Evolutionary conservation across 2,329 filamentous ascomycete species (phyloP), one percentile per base, ranked within the genome.

Genomic region (Bipolaris zeicola): DNA sequence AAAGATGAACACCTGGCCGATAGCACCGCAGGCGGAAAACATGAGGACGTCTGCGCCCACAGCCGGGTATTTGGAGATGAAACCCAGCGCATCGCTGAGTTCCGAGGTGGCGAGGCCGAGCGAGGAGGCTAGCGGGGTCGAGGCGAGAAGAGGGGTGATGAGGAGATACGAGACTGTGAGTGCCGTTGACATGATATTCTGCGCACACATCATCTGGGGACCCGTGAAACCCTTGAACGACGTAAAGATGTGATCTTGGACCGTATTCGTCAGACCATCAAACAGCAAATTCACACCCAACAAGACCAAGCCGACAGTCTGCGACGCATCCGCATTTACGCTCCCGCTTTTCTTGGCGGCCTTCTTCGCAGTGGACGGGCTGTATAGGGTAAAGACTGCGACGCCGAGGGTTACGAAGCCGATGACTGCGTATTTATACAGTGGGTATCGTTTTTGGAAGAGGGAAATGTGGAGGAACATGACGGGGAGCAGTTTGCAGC

Each of bases 161-260:
- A 94, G 63, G 42, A 99, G 85, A 70, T 96, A 98, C 0, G 79
- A 72, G 18, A 85, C 82, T 3, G 93, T 98, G 54, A 98, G 81
- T 44, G 87, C 72, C 3, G 92, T 94, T 67, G 86, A 89, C 77
- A 98, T 89, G 53, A 96, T 81, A 75, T 98, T 99, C 78, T 97
- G 92, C 37, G 94, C 93, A 74, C 93, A 96, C 95, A 99, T 99
- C 95, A 99, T 99, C 83, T 99, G 95, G 57, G 94, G 92, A 8
- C 95, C 95, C 2, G 87, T 86, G 75, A 95, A 97, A 13, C 89
- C 87, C 63, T 86, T 87, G 78, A 92, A 96, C 1, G 77, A 73
- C 24, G 80, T 77, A 76, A 98, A 97, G 76, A 99, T 92, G 77
- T 96, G 88, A 77, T 99, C 95, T 81, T 99, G 95, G 2, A 94